Conservation (phyloP, 768 basidiomycete species). For the Podaxis sp. region DNA sequence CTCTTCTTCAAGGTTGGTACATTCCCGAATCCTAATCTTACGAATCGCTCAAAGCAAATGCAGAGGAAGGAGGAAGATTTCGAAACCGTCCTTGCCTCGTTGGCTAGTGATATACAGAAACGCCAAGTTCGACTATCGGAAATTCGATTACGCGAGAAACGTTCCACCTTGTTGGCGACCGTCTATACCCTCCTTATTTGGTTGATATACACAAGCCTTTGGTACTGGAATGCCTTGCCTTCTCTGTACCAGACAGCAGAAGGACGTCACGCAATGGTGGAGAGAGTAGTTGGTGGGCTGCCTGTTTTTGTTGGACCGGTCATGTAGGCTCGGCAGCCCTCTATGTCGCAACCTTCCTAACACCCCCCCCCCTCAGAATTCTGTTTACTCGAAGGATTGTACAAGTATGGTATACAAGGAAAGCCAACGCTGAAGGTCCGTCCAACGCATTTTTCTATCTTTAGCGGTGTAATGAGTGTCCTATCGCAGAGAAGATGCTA, state of each 20-base stretch:
- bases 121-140: constrained; percentile 75
- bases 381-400: constrained; percentile 79
- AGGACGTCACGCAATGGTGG: constrained; percentile 27
- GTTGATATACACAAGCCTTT: constrained; percentile 69
- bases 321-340: constrained; percentile 50
- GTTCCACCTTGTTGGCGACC: constrained; percentile 75
- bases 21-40: neutral
- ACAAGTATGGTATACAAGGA: constrained; percentile 81
- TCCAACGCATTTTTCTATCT: constrained; percentile 8
- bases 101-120: constrained; percentile 70
- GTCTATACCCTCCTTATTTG: constrained; percentile 75
- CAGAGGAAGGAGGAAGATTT: constrained; percentile 71
- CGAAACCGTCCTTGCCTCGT: constrained; percentile 65
- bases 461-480: neutral
- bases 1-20: constrained; percentile 32
- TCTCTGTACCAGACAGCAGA: constrained; percentile 30
- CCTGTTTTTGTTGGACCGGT: constrained; percentile 78
- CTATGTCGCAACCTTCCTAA: neutral
- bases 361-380: constrained; percentile 37
- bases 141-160: constrained; percentile 81
- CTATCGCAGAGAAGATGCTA: constrained; percentile 72
- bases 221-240: constrained; percentile 67
- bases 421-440: constrained; percentile 78
- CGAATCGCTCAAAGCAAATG: neutral
- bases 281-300: constrained; percentile 45